These are phyloP conservation scores for Apiotrichum gamsii DNA, from an alignment of 1,284 basidiomycete genomes.

Conservation along the genomic window DNA sequence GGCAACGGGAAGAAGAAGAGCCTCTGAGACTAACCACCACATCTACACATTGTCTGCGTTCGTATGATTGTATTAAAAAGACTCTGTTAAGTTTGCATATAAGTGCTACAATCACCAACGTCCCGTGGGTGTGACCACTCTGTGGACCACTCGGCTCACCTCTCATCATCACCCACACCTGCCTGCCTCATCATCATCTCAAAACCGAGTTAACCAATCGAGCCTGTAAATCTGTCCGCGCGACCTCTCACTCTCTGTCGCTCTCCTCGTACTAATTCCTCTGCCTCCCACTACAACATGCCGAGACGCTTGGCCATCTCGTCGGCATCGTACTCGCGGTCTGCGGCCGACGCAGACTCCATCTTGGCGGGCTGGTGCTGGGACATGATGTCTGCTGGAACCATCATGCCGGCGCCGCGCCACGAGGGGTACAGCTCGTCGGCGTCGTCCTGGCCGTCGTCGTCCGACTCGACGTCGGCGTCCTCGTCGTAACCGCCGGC, in stretches of 20 bases:
- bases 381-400: no score
- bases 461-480: slow-evolving; percentile 2
- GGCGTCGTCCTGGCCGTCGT: slow-evolving; percentile 1
- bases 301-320: slow-evolving; percentile 9
- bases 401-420: not conserved
- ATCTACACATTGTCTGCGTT: no score
- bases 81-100: slow-evolving; percentile 3
- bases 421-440: not conserved
- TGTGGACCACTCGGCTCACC: not conserved
- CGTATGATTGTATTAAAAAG: not conserved
- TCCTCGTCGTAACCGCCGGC: not conserved
- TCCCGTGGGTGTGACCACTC: not conserved
- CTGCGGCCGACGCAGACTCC: not conserved
- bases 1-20: no score
- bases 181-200: not conserved
- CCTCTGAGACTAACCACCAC: no score
- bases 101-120: slow-evolving; percentile 2
- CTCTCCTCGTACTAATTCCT: no score
- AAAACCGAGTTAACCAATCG: not conserved
- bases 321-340: slow-evolving; percentile 5
- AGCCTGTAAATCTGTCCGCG: not conserved
- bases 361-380: not conserved
- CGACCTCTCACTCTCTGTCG: not conserved
- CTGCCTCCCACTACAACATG: not conserved
- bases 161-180: not conserved